phyloP scores from a whole-genome alignment of 148 eudicot genomes.

The Cornus suecica region DNA sequence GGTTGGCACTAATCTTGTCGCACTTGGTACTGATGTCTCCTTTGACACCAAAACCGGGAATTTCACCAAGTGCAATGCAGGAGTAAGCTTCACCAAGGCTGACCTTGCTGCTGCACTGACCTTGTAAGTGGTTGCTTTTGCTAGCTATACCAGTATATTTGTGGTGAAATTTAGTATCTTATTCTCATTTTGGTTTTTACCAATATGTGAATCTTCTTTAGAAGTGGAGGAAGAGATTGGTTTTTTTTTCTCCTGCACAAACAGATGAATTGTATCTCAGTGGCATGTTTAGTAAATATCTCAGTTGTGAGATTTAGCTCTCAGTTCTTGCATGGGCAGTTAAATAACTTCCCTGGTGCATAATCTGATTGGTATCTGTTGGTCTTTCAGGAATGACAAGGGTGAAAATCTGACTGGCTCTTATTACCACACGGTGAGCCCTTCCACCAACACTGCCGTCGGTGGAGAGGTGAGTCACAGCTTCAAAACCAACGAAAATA shows the following conservation, averaged over 20 bases:
- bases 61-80: slow-evolving; percentile 63
- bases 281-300: neutral
- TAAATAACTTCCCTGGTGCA: neutral
- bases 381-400: slow-evolving; percentile 50
- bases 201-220: no score
- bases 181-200: neutral
- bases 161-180: neutral
- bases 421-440: slow-evolving; percentile 54
- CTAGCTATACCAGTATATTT: neutral
- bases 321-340: neutral
- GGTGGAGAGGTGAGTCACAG: slow-evolving; percentile 63
- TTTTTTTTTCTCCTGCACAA: neutral
- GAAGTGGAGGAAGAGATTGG: neutral
- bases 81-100: slow-evolving; percentile 46
- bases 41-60: slow-evolving; percentile 48
- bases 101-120: slow-evolving; percentile 60
- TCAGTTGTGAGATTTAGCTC: neutral
- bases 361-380: neutral
- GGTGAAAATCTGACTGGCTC: slow-evolving; percentile 55
- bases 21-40: slow-evolving; percentile 58
- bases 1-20: slow-evolving; percentile 40
- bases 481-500: slow-evolving; percentile 53
- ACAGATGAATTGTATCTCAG: neutral
- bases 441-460: slow-evolving; percentile 49
- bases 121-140: slow-evolving; percentile 42